A percentile compares a stretch with the other conserved stretches of the same genome.
phyloP scores from a whole-genome alignment of 495 filamentous ascomycete genomes.

The Astrothelium subdiscretum region DNA sequence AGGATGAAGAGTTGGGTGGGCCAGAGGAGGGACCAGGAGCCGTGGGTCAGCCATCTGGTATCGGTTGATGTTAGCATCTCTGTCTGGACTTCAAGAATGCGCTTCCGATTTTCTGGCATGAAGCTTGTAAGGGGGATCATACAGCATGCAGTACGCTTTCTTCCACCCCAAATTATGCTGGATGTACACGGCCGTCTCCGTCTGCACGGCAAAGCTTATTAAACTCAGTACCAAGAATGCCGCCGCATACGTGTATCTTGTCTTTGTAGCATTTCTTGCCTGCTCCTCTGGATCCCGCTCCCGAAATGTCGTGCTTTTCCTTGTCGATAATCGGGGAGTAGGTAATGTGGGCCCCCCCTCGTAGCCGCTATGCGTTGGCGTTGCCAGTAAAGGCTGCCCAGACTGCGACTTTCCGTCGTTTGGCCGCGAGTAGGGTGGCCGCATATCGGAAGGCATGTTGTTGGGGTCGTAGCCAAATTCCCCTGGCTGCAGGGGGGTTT shows the following conservation, averaged over 20 bases:
- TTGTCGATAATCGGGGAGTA: slow-evolving; percentile 17
- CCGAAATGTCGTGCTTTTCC: slow-evolving; percentile 46
- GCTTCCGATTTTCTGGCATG: slow-evolving; percentile 7
- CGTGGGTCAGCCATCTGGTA: slow-evolving; percentile 78
- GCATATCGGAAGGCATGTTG: slow-evolving; percentile 25
- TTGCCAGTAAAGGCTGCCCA: slow-evolving; percentile 13
- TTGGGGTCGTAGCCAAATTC: slow-evolving; percentile 7
- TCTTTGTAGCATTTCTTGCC: slow-evolving; percentile 48
- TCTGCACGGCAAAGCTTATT: slow-evolving; percentile 76
- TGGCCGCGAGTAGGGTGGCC: slow-evolving; percentile 10
- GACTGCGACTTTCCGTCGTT: slow-evolving; percentile 7
- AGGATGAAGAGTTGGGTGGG: slow-evolving; percentile 72
- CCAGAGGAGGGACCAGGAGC: slow-evolving; percentile 85
- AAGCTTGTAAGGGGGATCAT: slow-evolving; percentile 29
- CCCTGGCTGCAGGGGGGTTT: slow-evolving; percentile 8
- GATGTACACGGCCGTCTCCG: slow-evolving; percentile 87
- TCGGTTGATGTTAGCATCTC: not conserved
- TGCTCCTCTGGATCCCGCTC: slow-evolving; percentile 49
- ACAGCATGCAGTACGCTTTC: slow-evolving; percentile 98
- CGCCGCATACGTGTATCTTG: slow-evolving; percentile 75
- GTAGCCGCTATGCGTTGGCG: slow-evolving; percentile 5
- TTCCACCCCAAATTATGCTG: slow-evolving; percentile 82
- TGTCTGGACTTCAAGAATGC: too few species aligned
- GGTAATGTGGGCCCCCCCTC: slow-evolving; percentile 13
- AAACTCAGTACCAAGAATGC: slow-evolving; percentile 72